Base-by-base conservation (phyloP, 2,329 filamentous ascomycete genomes). In the Cladosporium sp. region DNA sequence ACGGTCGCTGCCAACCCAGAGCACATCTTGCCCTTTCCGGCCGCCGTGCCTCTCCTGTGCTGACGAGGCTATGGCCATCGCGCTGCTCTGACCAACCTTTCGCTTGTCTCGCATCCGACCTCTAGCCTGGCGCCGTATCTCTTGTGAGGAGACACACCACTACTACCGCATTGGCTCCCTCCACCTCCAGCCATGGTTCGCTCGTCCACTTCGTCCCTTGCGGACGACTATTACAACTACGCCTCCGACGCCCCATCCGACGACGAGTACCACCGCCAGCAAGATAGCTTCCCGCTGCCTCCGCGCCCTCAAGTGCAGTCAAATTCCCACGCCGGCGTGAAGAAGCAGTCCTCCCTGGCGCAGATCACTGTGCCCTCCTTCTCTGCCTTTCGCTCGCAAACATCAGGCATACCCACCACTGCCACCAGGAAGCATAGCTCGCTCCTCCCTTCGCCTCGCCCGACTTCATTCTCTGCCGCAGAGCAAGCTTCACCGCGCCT, bases 381-480 rank as follows among this genome's bases (percentile, higher is more conserved):
- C 71, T 77, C 79, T 64, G 74, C 77, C 67, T 81, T 81, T 72
- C 78, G 77, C 60, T 76, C 78, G 36, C 77, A 79, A 68, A 73
- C 78, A 48, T 77, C 77, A 49, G 77, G 78, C 69, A 78, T 79
- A 67, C 76, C 79, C 65, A 73, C 76, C 67, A 78, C 79, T 63
- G 78, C 85, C 70, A 80, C 84, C 70, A 86, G 86, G 74, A 28
- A 62, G 26, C 51, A 46, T 23, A 36, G 32, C 23, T 56, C 67
- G 13, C 63, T 65, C 18, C 66, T 80, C 80, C 76, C 79, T 67
- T 81, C 83, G 60, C 80, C 83, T 68, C 75, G 83, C 64, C 77
- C 81, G 65, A 74, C 75, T 63, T 79, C 77, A 57, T 80, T 80
- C 71, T 77, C 78, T 39, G 74, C 75, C 64, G 74, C 77, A 69